Evolutionary conservation across 1,284 basidiomycete genomes (phyloP).

Genomic region (Sporisorium reilianum): DNA sequence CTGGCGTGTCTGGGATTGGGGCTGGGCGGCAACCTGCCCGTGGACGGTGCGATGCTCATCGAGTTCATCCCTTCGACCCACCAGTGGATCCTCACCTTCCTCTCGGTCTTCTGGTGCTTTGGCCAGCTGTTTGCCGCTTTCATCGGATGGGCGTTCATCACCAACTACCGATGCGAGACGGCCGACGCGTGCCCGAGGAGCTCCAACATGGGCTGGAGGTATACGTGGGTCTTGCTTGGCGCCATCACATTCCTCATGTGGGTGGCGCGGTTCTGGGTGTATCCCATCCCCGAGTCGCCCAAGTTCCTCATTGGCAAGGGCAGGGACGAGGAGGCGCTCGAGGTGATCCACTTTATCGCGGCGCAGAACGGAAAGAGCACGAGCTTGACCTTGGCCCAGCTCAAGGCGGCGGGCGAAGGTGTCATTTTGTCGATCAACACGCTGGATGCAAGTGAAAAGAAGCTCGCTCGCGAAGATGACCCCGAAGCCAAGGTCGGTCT

Average conservation of each 20-base stretch:
- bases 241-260: conserved; percentile 63
- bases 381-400: conserved; percentile 53
- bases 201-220: conserved; percentile 77
- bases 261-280: conserved; percentile 66
- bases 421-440: conserved; percentile 43
- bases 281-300: conserved; percentile 75
- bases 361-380: conserved; percentile 75
- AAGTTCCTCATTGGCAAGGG: conserved; percentile 81
- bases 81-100: conserved; percentile 76
- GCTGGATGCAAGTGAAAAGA: conserved; percentile 71
- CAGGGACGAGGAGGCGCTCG: conserved; percentile 78
- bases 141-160: conserved; percentile 71
- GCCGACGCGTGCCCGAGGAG: conserved; percentile 70
- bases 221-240: conserved; percentile 73
- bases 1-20: conserved; percentile 75
- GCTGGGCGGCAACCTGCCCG: conserved; percentile 72
- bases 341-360: conserved; percentile 78
- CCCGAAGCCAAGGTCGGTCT: conserved; percentile 23
- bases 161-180: conserved; percentile 70
- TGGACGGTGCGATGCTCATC: conserved; percentile 65
- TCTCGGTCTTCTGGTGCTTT: conserved; percentile 77
- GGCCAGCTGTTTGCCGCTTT: conserved; percentile 72
- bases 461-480: conserved; percentile 33
- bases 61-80: conserved; percentile 60
- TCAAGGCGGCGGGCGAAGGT: conserved; percentile 54